Percentiles rank a stretch among this genome's conserved stretches.
Evolutionary conservation across 441 rosid species (phyloP).

Genomic region (Croton laevigatus): DNA sequence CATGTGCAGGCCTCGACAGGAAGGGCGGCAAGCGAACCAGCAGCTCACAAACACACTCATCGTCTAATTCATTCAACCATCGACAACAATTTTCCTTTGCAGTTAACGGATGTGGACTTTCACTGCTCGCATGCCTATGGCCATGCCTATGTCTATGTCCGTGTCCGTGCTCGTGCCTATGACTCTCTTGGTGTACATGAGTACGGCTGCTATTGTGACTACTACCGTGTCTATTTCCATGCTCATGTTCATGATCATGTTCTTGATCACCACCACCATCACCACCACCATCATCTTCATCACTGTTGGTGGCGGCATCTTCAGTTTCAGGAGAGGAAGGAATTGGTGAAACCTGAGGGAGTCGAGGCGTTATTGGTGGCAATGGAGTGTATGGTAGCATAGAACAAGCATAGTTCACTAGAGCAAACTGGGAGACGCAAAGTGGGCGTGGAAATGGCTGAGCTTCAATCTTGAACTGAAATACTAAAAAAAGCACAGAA

Average conservation of each 20-base stretch:
- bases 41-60: constrained; percentile 55
- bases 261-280: neutral
- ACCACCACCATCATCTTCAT: neutral
- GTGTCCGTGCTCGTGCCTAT: constrained; percentile 14
- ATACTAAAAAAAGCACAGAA: constrained; percentile 5
- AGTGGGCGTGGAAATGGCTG: constrained; percentile 42
- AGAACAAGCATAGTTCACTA: constrained; percentile 49
- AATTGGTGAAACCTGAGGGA: constrained; percentile 20
- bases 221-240: neutral
- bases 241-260: constrained; percentile 15
- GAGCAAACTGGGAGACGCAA: constrained; percentile 48
- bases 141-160: constrained; percentile 19
- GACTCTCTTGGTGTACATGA: constrained; percentile 15
- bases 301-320: neutral
- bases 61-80: constrained; percentile 53
- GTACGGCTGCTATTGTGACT: constrained; percentile 1
- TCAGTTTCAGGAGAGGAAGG: constrained; percentile 23
- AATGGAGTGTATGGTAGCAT: constrained; percentile 26
- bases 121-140: neutral
- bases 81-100: constrained; percentile 47
- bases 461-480: constrained; percentile 15
- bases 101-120: constrained; percentile 10
- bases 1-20: constrained; percentile 51
- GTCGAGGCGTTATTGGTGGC: constrained; percentile 3
- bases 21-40: constrained; percentile 46